Evolutionary conservation across 306 rosid species (phyloP), one percentile per base, ranked within the genome.

Genomic region (Luffa acutangula): DNA sequence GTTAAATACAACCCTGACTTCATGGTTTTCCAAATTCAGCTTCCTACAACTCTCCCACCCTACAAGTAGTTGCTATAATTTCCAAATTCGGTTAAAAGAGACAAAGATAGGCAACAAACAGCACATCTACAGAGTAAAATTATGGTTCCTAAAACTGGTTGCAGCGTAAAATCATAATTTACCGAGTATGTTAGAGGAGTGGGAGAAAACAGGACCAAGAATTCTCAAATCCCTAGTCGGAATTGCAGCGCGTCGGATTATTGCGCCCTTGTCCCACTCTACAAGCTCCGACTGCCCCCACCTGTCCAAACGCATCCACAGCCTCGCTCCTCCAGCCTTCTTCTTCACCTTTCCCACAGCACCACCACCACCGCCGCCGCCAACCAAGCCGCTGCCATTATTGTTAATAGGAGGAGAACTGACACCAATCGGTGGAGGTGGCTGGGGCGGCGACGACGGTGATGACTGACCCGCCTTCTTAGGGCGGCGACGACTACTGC

Each of bases 121-220:
- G 9, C 18, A 69, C 37, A 20, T 69, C 54, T 69, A 69, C 18
- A 43, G 41, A 4, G 63, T 9, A 77, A 18, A 36, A 14, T 0
- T 33, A 48, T 48, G 48, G 58, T 31, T 72, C 21, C 3, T 18
- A 21, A 34, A 43, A 4, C 37, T 33, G 36, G 51, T 75, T 78
- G 45, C 4, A 20, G 53, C 13, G 18, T 9, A 46, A 11, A 39
- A 64, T 79, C 34, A 60, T 36, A 43, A 80, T 15, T 78, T 91
- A 95, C 98, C 98, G 33, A 95, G 99, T 58, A 95, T 95, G 79
- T 86, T 95, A 34, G 97, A 95, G 69, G 99, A 91, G 45, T 95
- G 94, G 14, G 98, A 95, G 93, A 95, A 95, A 60, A 95, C 85
- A 43, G 99, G 99, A 73, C 99, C 99, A 21, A 95, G 85, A 57